Conservation (phyloP, 2,329 filamentous ascomycete species). For the Diaporthe caulivora region DNA sequence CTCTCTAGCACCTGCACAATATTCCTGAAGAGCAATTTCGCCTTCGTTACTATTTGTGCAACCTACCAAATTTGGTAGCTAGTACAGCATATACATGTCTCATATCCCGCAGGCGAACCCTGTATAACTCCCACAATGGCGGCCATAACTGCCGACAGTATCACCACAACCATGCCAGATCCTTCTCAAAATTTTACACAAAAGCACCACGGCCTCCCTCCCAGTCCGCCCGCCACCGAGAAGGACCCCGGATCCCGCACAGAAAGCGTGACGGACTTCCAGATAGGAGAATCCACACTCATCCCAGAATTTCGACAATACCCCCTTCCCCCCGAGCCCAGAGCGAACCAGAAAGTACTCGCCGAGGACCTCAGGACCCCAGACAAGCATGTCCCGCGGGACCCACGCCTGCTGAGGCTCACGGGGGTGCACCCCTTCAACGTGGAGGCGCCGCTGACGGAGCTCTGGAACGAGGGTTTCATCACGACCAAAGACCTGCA, state of each 20-base stretch:
- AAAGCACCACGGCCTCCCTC: constrained; percentile 48
- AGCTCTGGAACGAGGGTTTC: constrained; percentile 84
- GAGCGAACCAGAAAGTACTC: constrained; percentile 71
- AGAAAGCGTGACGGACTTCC: constrained; percentile 44
- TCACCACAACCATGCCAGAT: background rate
- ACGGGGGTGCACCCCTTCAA: constrained; percentile 95
- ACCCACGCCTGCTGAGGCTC: constrained; percentile 84
- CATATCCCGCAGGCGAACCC: background rate
- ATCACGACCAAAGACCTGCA: constrained; percentile 89
- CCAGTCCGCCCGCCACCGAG: constrained; percentile 55
- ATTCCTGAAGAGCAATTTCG: background rate
- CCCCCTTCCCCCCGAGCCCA: constrained; percentile 73
- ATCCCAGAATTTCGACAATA: constrained; percentile 54
- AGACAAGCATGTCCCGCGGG: constrained; percentile 83
- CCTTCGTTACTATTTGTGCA: background rate
- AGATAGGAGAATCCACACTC: constrained; percentile 40
- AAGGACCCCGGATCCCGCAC: constrained; percentile 53
- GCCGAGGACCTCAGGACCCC: constrained; percentile 86
- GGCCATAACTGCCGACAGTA: background rate
- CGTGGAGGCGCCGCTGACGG: constrained; percentile 84
- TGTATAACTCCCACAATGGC: constrained; percentile 8
- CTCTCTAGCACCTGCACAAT: background rate
- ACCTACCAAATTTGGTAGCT: constrained; percentile 18
- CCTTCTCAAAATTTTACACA: constrained; percentile 2
- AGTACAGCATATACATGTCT: constrained; percentile 13